phyloP scores from a whole-genome alignment of 345 rosid genomes.

The Salix dunnii region DNA sequence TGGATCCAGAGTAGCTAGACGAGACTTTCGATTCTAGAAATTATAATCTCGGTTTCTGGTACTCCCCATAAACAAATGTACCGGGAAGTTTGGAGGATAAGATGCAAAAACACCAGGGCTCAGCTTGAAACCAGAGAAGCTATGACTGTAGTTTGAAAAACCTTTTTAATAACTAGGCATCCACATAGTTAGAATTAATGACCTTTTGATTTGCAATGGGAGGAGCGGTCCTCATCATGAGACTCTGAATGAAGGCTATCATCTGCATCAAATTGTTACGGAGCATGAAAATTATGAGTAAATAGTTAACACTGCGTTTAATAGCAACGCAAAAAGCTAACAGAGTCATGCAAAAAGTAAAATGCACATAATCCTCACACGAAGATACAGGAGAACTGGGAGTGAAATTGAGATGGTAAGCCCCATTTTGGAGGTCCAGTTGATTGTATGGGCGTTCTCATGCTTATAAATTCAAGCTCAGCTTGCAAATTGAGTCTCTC shows the following conservation, averaged over 20 bases:
- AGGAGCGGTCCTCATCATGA: constrained; percentile 62
- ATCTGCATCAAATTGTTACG: constrained; percentile 31
- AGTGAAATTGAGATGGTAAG: neutral
- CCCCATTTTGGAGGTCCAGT: too few relatives aligned
- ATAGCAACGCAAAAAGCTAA: neutral
- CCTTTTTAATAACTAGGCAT: constrained; percentile 14
- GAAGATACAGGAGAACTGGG: neutral
- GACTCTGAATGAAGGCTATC: constrained; percentile 71
- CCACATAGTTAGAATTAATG: constrained; percentile 20
- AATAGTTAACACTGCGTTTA: neutral
- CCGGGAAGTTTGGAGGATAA: neutral
- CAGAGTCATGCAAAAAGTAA: neutral
- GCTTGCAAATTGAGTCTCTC: too few relatives aligned
- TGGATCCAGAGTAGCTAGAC: neutral
- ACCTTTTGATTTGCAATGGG: constrained; percentile 37
- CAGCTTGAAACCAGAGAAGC: neutral
- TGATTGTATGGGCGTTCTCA: too few relatives aligned
- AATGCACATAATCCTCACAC: neutral
- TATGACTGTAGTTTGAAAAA: neutral
- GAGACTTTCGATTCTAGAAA: neutral
- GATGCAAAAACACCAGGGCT: neutral
- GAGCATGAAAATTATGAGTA: neutral
- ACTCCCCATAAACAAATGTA: neutral
- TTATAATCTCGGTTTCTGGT: constrained; percentile 1
- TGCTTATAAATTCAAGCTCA: too few relatives aligned